Percentiles rank a stretch among this genome's conserved stretches.
These are phyloP conservation scores for Gilbertella persicaria DNA, from an alignment of 371 early-diverging fungal species.

Conservation along the genomic window DNA sequence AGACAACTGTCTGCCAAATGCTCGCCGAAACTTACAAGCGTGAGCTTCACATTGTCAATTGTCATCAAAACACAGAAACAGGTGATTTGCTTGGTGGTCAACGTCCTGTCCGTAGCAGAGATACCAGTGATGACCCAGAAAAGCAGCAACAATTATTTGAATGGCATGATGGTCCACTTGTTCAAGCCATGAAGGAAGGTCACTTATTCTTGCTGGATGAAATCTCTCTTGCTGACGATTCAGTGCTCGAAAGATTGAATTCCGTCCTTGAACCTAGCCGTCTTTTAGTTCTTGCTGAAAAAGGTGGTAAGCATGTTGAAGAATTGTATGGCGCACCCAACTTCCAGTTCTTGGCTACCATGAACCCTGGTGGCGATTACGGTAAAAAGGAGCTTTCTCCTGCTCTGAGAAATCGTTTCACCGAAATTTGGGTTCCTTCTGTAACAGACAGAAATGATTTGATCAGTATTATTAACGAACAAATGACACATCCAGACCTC, in stretches of 20 bases:
- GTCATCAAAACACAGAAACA: slow-evolving; percentile 98
- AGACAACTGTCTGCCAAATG: slow-evolving; percentile 98
- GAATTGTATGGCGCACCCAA: slow-evolving; percentile 70
- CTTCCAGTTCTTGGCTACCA: slow-evolving; percentile 98
- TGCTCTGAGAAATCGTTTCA: slow-evolving; percentile 99
- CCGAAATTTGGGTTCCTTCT: slow-evolving; percentile 97
- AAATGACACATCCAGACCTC: slow-evolving; percentile 55
- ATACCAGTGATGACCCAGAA: slow-evolving; percentile 27
- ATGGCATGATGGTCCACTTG: slow-evolving; percentile 96
- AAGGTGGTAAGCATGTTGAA: slow-evolving; percentile 74
- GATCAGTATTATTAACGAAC: slow-evolving; percentile 70
- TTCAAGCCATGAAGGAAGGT: slow-evolving; percentile 95
- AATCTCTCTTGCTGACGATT: slow-evolving; percentile 99
- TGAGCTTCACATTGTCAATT: slow-evolving; percentile 90
- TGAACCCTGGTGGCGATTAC: slow-evolving; percentile 99
- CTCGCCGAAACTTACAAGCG: slow-evolving; percentile 68
- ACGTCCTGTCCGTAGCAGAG: slow-evolving; percentile 85
- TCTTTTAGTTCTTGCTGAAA: slow-evolving; percentile 93
- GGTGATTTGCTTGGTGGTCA: slow-evolving; percentile 98
- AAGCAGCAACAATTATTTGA: slow-evolving; percentile 72
- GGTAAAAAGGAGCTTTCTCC: slow-evolving; percentile 99
- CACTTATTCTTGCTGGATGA: slow-evolving; percentile 98
- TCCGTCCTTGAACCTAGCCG: slow-evolving; percentile 95
- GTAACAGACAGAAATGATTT: slow-evolving; percentile 83
- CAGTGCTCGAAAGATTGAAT: slow-evolving; percentile 99